A percentile compares a stretch with the other conserved stretches of the same genome.
Conservation (phyloP, 306 rosid genomes). For the Citrullus mucosospermus region DNA sequence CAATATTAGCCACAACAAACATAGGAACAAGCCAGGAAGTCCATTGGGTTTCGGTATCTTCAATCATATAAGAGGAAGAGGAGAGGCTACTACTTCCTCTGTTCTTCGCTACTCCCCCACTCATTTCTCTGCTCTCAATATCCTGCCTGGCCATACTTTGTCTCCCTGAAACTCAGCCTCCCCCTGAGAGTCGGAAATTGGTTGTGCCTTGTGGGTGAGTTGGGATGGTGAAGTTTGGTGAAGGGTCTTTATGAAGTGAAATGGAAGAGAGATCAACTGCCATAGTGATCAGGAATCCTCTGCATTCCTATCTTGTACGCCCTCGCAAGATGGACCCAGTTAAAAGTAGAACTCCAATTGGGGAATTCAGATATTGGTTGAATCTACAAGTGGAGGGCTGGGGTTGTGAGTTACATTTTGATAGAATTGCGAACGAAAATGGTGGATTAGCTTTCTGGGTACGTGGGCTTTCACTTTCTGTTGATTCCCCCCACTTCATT, state of each 20-base stretch:
- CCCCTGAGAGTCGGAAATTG: slow-evolving; percentile 1
- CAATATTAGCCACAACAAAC: slow-evolving; percentile 51
- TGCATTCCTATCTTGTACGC: not conserved
- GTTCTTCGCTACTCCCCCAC: slow-evolving; percentile 17
- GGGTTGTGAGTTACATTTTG: not conserved
- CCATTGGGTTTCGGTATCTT: slow-evolving; percentile 45
- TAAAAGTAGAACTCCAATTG: not conserved
- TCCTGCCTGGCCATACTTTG: slow-evolving; percentile 38
- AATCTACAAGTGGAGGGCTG: not conserved
- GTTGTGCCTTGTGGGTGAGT: not conserved
- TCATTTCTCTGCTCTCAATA: slow-evolving; percentile 40
- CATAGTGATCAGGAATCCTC: slow-evolving; percentile 1
- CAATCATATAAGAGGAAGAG: slow-evolving; percentile 19
- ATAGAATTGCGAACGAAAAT: not conserved
- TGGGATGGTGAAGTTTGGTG: slow-evolving; percentile 6
- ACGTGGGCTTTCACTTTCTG: slow-evolving; percentile 1
- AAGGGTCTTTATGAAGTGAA: slow-evolving; percentile 20
- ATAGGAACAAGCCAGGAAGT: slow-evolving; percentile 75
- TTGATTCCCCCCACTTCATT: not conserved
- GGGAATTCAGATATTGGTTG: not conserved
- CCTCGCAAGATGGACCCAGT: not conserved
- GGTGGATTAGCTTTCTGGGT: not conserved
- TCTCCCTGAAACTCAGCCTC: slow-evolving; percentile 4
- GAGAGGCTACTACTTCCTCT: slow-evolving; percentile 14
- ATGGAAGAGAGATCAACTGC: not conserved